phyloP scores from a whole-genome alignment of 148 eudicot species.

The Rhododendron molle region DNA sequence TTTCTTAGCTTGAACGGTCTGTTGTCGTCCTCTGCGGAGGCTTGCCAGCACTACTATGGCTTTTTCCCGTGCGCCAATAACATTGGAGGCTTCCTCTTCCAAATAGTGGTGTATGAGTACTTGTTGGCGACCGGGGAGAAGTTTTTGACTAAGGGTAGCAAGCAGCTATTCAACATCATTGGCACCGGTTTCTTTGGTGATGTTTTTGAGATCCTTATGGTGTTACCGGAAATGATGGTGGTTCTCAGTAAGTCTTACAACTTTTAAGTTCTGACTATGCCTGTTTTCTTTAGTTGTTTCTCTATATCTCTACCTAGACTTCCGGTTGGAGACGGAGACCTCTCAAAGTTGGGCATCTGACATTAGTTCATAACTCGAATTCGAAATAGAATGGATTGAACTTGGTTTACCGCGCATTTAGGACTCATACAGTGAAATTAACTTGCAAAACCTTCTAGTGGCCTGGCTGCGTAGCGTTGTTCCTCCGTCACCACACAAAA shows the following conservation, averaged over 20 bases:
- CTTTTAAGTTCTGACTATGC: background rate
- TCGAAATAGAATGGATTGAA: background rate
- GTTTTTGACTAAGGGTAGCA: conserved; percentile 23
- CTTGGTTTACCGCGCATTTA: background rate
- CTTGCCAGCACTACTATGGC: conserved; percentile 22
- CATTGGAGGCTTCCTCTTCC: conserved; percentile 27
- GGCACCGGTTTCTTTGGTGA: conserved; percentile 31
- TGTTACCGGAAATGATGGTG: conserved; percentile 24
- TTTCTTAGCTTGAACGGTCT: background rate
- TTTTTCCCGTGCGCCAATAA: conserved; percentile 42
- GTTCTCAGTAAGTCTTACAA: conserved; percentile 15
- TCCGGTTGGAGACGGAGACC: background rate
- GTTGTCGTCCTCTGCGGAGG: background rate
- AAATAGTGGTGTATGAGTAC: conserved; percentile 23
- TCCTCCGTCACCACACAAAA: no score
- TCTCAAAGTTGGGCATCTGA: background rate
- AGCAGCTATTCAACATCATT: conserved; percentile 25
- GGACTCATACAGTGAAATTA: background rate
- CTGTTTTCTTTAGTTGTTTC: background rate
- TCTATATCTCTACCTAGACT: background rate
- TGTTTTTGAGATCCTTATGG: conserved; percentile 28
- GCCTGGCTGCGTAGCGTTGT: no score
- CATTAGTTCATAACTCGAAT: background rate
- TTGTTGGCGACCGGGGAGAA: conserved; percentile 27
- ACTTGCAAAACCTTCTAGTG: background rate